Base-by-base conservation (phyloP, 2,329 filamentous ascomycete genomes). In the Botrytis deweyae region DNA sequence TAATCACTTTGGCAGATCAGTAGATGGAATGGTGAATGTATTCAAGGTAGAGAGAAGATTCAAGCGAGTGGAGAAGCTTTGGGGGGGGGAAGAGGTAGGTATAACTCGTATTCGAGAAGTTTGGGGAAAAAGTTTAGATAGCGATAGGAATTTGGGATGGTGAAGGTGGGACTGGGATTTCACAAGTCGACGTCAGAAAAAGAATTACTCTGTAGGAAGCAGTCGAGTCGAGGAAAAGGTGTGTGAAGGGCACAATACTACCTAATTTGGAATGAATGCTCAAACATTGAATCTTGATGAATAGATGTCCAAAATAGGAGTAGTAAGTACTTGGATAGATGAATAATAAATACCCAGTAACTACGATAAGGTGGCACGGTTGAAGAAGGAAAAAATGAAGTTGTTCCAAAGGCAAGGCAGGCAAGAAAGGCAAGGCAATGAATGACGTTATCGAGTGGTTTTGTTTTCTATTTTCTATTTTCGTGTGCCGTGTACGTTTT, bases 1-100 rank as follows among this genome's bases (percentile, higher is more conserved):
- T 46, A 46, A 52, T 68, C 22, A 36, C 63, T 46, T 40, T 64
- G 36, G 38, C 67, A 67, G 65, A 52, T 73, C 58, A 36, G 65
- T 55, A 70, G 59, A 68, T 67, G 52, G 40, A 25, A 61, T 61
- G 29, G 46, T 67, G 46, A 18, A 55, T 20, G 49, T 55, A 55
- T 10, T 55, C 46, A 20, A 40, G 33, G 20, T n/a, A 14, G 29
- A n/a, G 16, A 10, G 25, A 33, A 36, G 22, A 25, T 12, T 4
- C 1, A 64, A 64, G 44, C 40, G 62, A 44, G n/a, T 64, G 62
- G 40, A 44, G 36, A 29, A 33, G 42, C 4, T 64, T 33, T 44
- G 7, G 40, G n/a, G 36, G 25, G 29, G 36, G 25, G 29, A 33
- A 10, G 62, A 29, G 25, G 49, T 12, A 52, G n/a, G 38, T 22